A percentile compares a stretch with the other conserved stretches of the same genome.
Conservation (phyloP, 1,139 yeast species). For the Blastobotrys apis region DNA sequence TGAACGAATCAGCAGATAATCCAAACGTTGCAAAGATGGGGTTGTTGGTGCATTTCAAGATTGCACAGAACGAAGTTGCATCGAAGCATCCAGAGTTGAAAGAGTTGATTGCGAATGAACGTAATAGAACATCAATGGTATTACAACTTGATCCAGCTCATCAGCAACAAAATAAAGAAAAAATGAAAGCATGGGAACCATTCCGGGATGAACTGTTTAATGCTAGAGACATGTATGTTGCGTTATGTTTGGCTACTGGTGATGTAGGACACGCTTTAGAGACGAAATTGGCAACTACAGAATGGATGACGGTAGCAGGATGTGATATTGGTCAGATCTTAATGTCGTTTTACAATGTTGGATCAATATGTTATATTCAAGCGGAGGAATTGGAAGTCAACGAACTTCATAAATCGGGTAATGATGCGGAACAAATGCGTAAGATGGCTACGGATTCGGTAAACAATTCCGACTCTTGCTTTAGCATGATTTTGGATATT, state of each 20-base stretch:
- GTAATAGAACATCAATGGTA: slow-evolving; percentile 16
- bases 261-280: slow-evolving; percentile 60
- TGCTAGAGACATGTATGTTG: slow-evolving; percentile 66
- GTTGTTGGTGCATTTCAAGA: slow-evolving; percentile 55
- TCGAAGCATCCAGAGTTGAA: slow-evolving; percentile 31
- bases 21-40: slow-evolving; percentile 55
- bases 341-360: slow-evolving; percentile 63
- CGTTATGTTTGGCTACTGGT: slow-evolving; percentile 62
- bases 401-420: slow-evolving; percentile 36
- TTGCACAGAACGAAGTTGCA: slow-evolving; percentile 61
- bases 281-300: slow-evolving; percentile 62
- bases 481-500: slow-evolving; percentile 44
- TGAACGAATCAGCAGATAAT: slow-evolving; percentile 46
- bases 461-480: slow-evolving; percentile 24
- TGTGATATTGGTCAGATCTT: slow-evolving; percentile 61
- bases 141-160: slow-evolving; percentile 3
- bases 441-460: slow-evolving; percentile 24
- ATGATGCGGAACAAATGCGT: slow-evolving; percentile 20
- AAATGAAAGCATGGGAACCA: slow-evolving; percentile 50
- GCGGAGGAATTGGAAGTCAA: slow-evolving; percentile 61
- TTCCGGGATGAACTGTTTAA: slow-evolving; percentile 72
- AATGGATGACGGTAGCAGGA: slow-evolving; percentile 70
- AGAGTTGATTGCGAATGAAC: slow-evolving; percentile 22
- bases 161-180: slow-evolving; percentile 11
- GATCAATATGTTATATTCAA: slow-evolving; percentile 65